Conservation (phyloP, 495 filamentous ascomycete genomes). For the Aspergillus taichungensis region DNA sequence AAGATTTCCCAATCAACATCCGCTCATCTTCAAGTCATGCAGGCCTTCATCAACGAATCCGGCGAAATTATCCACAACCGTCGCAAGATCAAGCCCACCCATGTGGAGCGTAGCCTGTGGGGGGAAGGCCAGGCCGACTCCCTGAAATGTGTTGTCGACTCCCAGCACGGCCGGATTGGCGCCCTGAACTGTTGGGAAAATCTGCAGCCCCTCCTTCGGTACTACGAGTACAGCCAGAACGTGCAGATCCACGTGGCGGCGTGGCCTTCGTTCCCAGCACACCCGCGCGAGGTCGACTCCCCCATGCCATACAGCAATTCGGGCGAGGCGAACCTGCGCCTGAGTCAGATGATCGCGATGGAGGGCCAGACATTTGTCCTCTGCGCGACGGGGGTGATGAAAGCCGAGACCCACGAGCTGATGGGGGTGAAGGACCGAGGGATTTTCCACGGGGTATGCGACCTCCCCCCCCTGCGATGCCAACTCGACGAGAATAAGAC, state of each 20-base stretch:
- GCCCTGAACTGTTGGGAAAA: slow-evolving; percentile 27
- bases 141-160: slow-evolving; percentile 17
- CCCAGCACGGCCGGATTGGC: slow-evolving; percentile 15
- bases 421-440: background rate
- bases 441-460: background rate
- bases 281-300: slow-evolving; percentile 17
- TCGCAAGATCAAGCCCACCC: slow-evolving; percentile 53
- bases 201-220: slow-evolving; percentile 24
- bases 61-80: slow-evolving; percentile 37
- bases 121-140: slow-evolving; percentile 35
- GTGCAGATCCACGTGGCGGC: slow-evolving; percentile 29
- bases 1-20: too few species aligned
- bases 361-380: slow-evolving; percentile 19
- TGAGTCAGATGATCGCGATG: slow-evolving; percentile 13
- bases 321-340: slow-evolving; percentile 8
- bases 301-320: slow-evolving; percentile 16
- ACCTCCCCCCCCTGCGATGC: background rate
- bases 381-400: slow-evolving; percentile 7
- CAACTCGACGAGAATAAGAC: slow-evolving; percentile 18
- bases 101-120: slow-evolving; percentile 48
- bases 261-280: slow-evolving; percentile 19
- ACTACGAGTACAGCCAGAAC: slow-evolving; percentile 22
- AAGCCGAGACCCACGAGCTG: slow-evolving; percentile 2
- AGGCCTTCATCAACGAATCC: slow-evolving; percentile 39
- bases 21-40: slow-evolving; percentile 1